These are phyloP conservation scores for Pichia paraexigua DNA, from an alignment of 805 yeast species.

Conservation along the genomic window DNA sequence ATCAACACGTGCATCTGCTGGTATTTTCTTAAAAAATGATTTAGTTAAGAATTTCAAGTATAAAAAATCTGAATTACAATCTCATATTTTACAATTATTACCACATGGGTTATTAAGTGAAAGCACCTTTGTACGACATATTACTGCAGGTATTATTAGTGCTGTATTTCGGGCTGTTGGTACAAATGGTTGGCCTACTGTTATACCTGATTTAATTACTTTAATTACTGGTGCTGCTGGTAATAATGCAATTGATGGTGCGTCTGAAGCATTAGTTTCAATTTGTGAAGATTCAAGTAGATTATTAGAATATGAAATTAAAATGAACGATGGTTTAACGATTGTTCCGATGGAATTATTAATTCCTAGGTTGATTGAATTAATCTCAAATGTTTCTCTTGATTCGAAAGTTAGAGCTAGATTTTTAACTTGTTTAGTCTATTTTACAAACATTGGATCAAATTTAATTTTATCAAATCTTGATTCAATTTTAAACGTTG, in stretches of 20 bases:
- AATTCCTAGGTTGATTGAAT: slow-evolving; percentile 54
- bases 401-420: slow-evolving; percentile 53
- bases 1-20: slow-evolving; percentile 79
- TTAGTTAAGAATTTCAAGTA: slow-evolving; percentile 36
- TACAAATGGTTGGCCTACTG: slow-evolving; percentile 62
- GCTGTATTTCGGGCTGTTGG: slow-evolving; percentile 66
- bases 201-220: slow-evolving; percentile 60
- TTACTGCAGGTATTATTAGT: slow-evolving; percentile 86
- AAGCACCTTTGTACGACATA: slow-evolving; percentile 64
- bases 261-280: slow-evolving; percentile 73
- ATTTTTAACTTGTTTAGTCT: slow-evolving; percentile 66
- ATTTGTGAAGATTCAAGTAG: slow-evolving; percentile 83
- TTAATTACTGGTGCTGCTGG: slow-evolving; percentile 45
- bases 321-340: slow-evolving; percentile 37
- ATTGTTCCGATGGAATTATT: slow-evolving; percentile 52
- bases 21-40: slow-evolving; percentile 73
- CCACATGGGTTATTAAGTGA: slow-evolving; percentile 43
- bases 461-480: slow-evolving; percentile 55
- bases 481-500: slow-evolving; percentile 54
- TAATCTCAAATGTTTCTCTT: slow-evolving; percentile 35
- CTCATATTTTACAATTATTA: slow-evolving; percentile 30
- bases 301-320: slow-evolving; percentile 55
- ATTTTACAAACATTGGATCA: slow-evolving; percentile 61
- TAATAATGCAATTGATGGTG: slow-evolving; percentile 53
- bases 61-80: slow-evolving; percentile 24